Percentiles rank a stretch among this genome's conserved stretches.
Conservation (phyloP, 352 stramenopile species). For the Pythium phragmiticola region DNA sequence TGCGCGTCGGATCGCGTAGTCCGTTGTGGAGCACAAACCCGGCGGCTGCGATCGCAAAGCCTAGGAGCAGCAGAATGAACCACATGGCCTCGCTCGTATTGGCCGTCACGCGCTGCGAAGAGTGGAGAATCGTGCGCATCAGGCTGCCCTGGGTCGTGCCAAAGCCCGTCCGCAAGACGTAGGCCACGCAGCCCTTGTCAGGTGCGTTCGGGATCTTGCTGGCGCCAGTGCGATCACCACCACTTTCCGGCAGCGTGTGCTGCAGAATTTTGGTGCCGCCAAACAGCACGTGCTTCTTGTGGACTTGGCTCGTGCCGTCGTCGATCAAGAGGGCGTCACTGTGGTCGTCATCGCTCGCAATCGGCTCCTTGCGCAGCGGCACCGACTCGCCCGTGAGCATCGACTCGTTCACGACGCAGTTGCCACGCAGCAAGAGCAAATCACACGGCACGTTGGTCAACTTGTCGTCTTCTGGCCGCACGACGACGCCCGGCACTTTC, state of each 20-base stretch:
- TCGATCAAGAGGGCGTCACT: constrained; percentile 26
- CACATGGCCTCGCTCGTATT: constrained; percentile 91
- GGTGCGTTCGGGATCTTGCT: constrained; percentile 42
- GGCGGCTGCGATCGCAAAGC: constrained; percentile 88
- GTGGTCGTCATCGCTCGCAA: constrained; percentile 16
- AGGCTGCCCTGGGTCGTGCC: constrained; percentile 93
- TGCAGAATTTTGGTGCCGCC: constrained; percentile 64
- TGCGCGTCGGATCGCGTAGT: constrained; percentile 48
- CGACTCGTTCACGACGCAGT: constrained; percentile 94
- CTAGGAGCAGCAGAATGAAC: constrained; percentile 92
- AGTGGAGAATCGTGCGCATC: constrained; percentile 93
- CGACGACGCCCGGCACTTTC: constrained; percentile 22
- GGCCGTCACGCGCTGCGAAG: constrained; percentile 88
- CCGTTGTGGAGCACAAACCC: constrained; percentile 76
- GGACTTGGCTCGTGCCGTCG: constrained; percentile 30
- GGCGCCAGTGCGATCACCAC: not conserved
- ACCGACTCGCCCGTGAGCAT: constrained; percentile 96
- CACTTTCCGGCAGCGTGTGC: constrained; percentile 24
- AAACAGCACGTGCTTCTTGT: constrained; percentile 77
- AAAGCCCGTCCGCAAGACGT: constrained; percentile 93
- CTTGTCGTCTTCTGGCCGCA: constrained; percentile 21
- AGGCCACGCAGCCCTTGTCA: constrained; percentile 84
- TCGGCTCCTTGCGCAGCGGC: constrained; percentile 90
- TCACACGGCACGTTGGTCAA: constrained; percentile 81
- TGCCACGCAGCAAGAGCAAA: constrained; percentile 88